Evolutionary conservation across 2,329 filamentous ascomycete genomes (phyloP), one percentile per base, ranked within the genome.

Genomic region (Cytospora leucostoma): DNA sequence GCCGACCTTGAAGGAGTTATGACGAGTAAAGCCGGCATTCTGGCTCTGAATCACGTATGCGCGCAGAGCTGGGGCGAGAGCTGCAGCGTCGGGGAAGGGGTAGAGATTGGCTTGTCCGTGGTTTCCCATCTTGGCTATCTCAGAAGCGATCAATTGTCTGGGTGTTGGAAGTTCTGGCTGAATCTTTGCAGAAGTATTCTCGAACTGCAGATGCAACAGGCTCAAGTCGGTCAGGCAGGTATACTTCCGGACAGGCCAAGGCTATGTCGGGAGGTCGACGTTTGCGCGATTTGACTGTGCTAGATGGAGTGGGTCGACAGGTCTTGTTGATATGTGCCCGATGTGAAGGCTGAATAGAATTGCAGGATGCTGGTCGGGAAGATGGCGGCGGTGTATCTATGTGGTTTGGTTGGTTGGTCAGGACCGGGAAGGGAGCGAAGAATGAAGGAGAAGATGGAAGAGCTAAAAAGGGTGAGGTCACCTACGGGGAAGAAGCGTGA

Each of bases 1-100:
- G 68, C 88, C 95, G 65, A 99, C 82, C 77, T 96, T 94, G 84
- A 99, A 98, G 74, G 83, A 84, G 67, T 85, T 83, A 77, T 98
- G 95, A 67, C 93, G 91, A 69, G 82, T 80, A 67, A 98, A 79
- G 64, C 93, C 92, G 65, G 88, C 84, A 72, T 88, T 89, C 78
- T 99, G 94, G 71, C 85, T 88, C 71, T 90, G 85, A 70, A 97
- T 83, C 71, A 98, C 82, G 78, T 96, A 97, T 70, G 86, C 80
- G 73, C 93, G 90, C 70, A 99, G 86, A 68, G 89, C 88, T 40
- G 84, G 80, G 21, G 93, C 91, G 69, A 99, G 88, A 65, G 86
- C 81, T 68, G 87, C 83, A 72, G 84, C 79, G 76, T 82, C 83
- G 69, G 87, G 80, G 78, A 96, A 98, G 69, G 90, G 87, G 83